These are phyloP conservation scores for Leccinum disarticulatum DNA, from an alignment of 768 basidiomycete species.

Conservation along the genomic window DNA sequence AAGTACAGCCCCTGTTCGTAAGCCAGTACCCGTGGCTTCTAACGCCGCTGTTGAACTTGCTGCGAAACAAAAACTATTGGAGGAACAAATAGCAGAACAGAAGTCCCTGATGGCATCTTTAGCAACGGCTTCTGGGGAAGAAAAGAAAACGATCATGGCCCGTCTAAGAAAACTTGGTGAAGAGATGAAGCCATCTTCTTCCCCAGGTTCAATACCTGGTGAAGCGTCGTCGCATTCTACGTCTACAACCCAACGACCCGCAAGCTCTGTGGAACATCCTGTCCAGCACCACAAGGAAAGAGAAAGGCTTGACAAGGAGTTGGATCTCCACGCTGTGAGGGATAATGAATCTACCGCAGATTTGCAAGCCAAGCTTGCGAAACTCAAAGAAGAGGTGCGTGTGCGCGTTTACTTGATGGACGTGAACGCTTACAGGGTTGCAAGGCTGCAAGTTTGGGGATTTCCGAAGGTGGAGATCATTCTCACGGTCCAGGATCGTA, in stretches of 20 bases:
- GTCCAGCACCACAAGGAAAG: constrained; percentile 56
- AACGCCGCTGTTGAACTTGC: constrained; percentile 54
- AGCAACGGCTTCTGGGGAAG: constrained; percentile 57
- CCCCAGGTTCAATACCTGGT: constrained; percentile 30
- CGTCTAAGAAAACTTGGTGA: constrained; percentile 73
- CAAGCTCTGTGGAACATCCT: constrained; percentile 27
- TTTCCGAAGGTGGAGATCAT: constrained; percentile 48
- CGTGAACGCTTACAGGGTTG: constrained; percentile 7
- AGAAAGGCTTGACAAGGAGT: constrained; percentile 77
- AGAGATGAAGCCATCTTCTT: constrained; percentile 60
- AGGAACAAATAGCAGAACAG: constrained; percentile 86
- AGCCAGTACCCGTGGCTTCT: constrained; percentile 33
- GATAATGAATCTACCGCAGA: constrained; percentile 59
- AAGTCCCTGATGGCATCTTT: constrained; percentile 79
- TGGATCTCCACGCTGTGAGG: constrained; percentile 58
- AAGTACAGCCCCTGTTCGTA: constrained; percentile 33
- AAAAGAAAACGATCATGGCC: constrained; percentile 79
- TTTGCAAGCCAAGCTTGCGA: constrained; percentile 71
- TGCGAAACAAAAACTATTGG: constrained; percentile 71
- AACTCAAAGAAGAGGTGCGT: constrained; percentile 76
- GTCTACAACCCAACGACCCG: constrained; percentile 23
- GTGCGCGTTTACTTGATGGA: constrained; percentile 1
- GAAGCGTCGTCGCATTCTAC: constrained; percentile 30
- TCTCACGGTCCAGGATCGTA: constrained; percentile 40
- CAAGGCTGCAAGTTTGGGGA: constrained; percentile 75